Evolutionary conservation across 495 filamentous ascomycete genomes (phyloP), one percentile per base, ranked within the genome.

Genomic region (Penicillium maclennaniae): DNA sequence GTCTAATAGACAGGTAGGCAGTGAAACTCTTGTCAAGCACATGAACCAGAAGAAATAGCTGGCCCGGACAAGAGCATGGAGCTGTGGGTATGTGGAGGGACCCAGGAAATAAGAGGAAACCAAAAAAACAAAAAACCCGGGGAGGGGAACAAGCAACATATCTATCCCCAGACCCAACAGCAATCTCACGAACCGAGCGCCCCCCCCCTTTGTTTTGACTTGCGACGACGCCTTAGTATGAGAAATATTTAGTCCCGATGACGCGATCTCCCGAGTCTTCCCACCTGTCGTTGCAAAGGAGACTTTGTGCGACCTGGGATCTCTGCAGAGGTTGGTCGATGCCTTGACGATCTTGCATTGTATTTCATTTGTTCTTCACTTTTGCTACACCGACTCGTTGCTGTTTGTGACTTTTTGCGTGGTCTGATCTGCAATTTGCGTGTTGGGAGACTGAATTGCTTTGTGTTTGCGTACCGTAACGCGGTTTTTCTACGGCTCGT

Each of bases 211-310:
- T 34, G 27, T 26, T 43, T 36, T 49, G 42, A n/a, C 16, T 23
- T 50, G 39, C 28, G 23, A 41, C 23, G 9, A 26, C 37, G 6
- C 37, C 37, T 12, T 31, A 12, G 0, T 34, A 58, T 62, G 60
- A 68, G 54, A 52, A 60, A 21, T 40, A 58, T 59, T 68, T 69
- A 68, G 66, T 57, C 43, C 39, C 60, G 59, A 71, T 71, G 58
- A 54, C 68, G 66, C 64, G 54, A 71, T 71, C 58, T 54, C 60
- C 53, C 52, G 47, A 41, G 39, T 23, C 42, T 20, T 17, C 38
- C 17, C 39, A 16, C 26, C 42, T 19, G 34, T 19, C 43, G 15
- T 49, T 25, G 21, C 6, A 25, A 43, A 50, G 25, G 8, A 7
- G 20, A 14, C 31, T 41, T 40, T 14, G 25, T 10, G 14, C 31